These are phyloP conservation scores for Trifolium dubium DNA, from an alignment of 306 rosid species.

Conservation along the genomic window DNA sequence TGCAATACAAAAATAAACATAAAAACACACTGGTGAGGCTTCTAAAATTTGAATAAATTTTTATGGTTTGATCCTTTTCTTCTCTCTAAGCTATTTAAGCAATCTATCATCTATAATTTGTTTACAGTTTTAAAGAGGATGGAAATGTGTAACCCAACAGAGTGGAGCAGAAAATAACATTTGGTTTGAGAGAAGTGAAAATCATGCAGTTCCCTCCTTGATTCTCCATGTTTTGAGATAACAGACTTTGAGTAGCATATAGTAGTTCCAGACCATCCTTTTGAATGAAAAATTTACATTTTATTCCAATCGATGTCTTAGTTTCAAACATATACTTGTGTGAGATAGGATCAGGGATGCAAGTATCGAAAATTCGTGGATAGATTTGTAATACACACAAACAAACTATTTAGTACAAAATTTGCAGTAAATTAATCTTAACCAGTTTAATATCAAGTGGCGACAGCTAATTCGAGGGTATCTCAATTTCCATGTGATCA, in stretches of 20 bases:
- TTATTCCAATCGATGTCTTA: background rate
- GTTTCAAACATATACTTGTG: background rate
- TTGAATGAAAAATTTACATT: background rate
- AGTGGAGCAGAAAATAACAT: background rate
- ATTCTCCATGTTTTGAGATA: background rate
- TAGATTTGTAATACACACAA: background rate
- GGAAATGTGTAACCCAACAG: background rate
- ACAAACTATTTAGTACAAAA: constrained; percentile 1
- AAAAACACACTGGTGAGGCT: background rate
- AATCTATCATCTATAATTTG: background rate
- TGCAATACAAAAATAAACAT: background rate
- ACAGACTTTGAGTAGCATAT: background rate
- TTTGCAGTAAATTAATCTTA: background rate
- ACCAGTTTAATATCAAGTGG: background rate
- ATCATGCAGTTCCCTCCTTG: background rate
- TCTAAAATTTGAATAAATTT: background rate
- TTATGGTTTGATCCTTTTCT: background rate
- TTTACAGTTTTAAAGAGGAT: background rate
- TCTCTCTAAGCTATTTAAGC: background rate
- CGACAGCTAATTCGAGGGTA: background rate
- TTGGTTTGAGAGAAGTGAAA: background rate
- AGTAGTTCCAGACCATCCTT: background rate
- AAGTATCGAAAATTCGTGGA: background rate
- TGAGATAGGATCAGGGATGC: background rate
- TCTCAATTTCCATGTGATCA: constrained; percentile 13